Evolutionary conservation across 441 rosid genomes (phyloP), one percentile per base, ranked within the genome.

Genomic region (Capsella rubella): DNA sequence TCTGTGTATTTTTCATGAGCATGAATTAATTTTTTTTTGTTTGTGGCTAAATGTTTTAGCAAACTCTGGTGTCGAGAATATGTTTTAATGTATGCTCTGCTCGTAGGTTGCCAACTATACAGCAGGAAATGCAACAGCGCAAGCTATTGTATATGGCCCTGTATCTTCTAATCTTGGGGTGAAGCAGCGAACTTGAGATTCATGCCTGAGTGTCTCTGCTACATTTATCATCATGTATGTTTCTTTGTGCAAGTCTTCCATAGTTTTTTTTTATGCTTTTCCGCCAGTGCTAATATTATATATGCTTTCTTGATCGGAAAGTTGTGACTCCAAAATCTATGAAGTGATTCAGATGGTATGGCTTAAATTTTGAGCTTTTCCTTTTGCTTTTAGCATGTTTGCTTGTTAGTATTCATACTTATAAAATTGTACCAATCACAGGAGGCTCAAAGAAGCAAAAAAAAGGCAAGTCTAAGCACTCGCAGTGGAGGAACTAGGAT

Each of bases 161-260:
- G 29, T 93, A 90, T 87, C 98, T 96, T 78, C 84, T 96, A 64
- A 95, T 95, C 57, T n/a, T 95, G 99, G 99, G 99, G 99, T 29
- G 99, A 95, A 84, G 95, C 99, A 68, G 98, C 99, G 11, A 95
- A 95, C 83, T 83, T 95, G 85, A 85, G 99, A 87, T 95, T 91
- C 86, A 93, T 95, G 98, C 99, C 99, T 5, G 99, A 95, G 83
- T 95, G 99, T 82, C 87, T 95, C 68, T 95, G 98, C 85, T 95
- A 90, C 75, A 93, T 95, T 64, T 93, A 95, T 83, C 99, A 95
- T 82, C 99, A 93, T 82, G 99, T 95, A 89, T 49, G 94, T 80
- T 66, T 75, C 39, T 47, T 8, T 27, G 40, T 53, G 39, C 8
- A 49, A 16, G 61, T 65, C 21, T 60, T 53, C 51, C 45, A 40